Conservation (phyloP, 2,329 filamentous ascomycete genomes). For the Cladosporium halotolerans region DNA sequence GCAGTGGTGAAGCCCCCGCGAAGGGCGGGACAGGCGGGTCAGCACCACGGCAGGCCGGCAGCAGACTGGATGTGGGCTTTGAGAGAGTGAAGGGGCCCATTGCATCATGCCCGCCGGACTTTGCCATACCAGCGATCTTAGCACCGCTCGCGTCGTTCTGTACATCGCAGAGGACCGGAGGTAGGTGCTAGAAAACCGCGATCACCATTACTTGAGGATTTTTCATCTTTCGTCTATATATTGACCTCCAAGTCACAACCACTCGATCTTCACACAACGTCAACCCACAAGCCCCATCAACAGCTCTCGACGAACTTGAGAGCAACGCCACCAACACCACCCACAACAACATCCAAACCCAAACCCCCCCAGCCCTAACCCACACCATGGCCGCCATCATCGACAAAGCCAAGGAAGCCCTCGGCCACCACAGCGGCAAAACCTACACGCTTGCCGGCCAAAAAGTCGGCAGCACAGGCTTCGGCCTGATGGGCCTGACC, state of each 20-base stretch:
- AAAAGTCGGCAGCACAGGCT: conserved; percentile 33
- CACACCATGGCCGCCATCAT: conserved; percentile 21
- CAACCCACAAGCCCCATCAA: neutral
- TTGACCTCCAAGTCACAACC: neutral
- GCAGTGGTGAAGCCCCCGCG: too few relatives aligned
- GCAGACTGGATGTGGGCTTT: too few relatives aligned
- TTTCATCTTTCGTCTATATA: neutral
- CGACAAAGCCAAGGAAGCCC: conserved; percentile 24
- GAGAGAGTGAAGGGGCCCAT: too few relatives aligned
- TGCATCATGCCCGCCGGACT: neutral
- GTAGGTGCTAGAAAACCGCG: too few relatives aligned
- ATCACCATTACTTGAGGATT: too few relatives aligned
- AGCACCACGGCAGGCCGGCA: too few relatives aligned
- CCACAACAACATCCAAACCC: neutral
- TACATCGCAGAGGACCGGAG: neutral
- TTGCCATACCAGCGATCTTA: neutral
- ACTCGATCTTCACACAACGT: neutral
- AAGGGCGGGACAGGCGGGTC: too few relatives aligned
- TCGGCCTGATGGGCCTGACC: conserved; percentile 46
- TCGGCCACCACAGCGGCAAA: conserved; percentile 15
- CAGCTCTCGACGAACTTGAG: too few relatives aligned
- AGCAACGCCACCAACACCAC: neutral
- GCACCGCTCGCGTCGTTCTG: neutral
- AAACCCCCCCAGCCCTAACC: neutral
- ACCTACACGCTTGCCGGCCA: conserved; percentile 20